Base-by-base conservation (phyloP, 306 rosid species). In the Inga oerstediana region DNA sequence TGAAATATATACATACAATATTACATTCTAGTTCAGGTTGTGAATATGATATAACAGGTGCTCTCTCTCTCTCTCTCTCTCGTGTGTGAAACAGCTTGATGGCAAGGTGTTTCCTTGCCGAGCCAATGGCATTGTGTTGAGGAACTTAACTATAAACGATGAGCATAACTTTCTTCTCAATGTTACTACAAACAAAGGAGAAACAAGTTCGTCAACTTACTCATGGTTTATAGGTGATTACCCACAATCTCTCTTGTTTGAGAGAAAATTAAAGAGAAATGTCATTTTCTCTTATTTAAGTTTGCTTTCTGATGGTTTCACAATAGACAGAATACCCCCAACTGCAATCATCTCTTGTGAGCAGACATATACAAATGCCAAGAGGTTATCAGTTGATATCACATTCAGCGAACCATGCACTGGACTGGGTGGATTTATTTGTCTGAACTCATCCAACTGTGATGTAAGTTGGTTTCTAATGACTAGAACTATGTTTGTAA, bases 141-240 rank as follows among this genome's bases (percentile, higher is more conserved):
- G 66, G 67, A 90, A 92, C 86, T 83, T 92, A 34, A 80, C 89
- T 22, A 82, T 81, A 75, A 90, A 92, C 82, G 49, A 69, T 15
- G 39, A 79, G 35, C 97, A 92, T 72, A 56, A 49, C 58, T 87
- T 92, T 84, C 74, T 87, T 84, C 79, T 92, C 78, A 86, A 52
- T 68, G 94, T 87, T 66, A 83, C 87, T 4, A 89, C 92, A 30
- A 61, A 35, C 68, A 78, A 54, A 45, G 93, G 90, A 80, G 84
- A 85, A 61, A 84, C 78, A 52, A 92, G 81, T 75, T 87, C 88
- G 20, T 87, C 92, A 43, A 46, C 87, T 85, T 88, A 89, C 80
- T 90, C 90, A 52, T 90, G 97, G 97, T 90, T 86, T 71, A 88
- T 92, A 12, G 97, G 97, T 92, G 66, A 87, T 88, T 7, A 52